phyloP scores from a whole-genome alignment of 495 filamentous ascomycete species.

The Xylaria acuta region DNA sequence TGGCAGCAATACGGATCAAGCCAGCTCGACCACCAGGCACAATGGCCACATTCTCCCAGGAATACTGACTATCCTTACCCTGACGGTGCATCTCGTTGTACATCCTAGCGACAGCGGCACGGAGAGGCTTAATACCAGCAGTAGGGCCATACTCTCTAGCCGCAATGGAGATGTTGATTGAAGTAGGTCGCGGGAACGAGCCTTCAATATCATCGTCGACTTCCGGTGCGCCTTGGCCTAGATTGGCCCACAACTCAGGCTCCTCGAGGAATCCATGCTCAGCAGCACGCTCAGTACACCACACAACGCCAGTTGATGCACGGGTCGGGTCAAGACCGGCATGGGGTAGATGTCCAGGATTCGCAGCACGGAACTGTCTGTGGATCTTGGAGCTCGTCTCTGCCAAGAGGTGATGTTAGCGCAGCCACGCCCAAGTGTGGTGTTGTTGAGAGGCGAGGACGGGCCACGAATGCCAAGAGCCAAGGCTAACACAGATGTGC shows the following conservation, averaged over 20 bases:
- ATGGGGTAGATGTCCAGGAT: conserved; percentile 88
- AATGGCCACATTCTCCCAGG: conserved; percentile 99
- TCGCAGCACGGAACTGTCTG: conserved; percentile 81
- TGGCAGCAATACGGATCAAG: conserved; percentile 91
- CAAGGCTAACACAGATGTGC: conserved; percentile 40
- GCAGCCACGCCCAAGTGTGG: conserved; percentile 14
- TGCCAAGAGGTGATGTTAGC: conserved; percentile 44
- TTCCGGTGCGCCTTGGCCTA: conserved; percentile 94
- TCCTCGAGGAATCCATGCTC: conserved; percentile 84
- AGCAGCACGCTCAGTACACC: conserved; percentile 82
- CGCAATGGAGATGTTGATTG: conserved; percentile 75
- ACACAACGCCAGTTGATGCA: conserved; percentile 83
- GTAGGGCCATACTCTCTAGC: conserved; percentile 92
- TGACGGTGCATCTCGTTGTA: conserved; percentile 93
- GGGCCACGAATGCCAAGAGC: conserved; percentile 36
- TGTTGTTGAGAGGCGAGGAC: not conserved
- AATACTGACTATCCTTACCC: conserved; percentile 88
- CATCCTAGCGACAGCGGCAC: conserved; percentile 86
- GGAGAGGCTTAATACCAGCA: conserved; percentile 87
- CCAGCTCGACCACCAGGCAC: conserved; percentile 93
- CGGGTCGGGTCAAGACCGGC: conserved; percentile 86
- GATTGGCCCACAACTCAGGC: conserved; percentile 85
- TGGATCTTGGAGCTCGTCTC: conserved; percentile 83
- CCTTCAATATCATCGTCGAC: conserved; percentile 92
- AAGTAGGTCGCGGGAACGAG: conserved; percentile 85